A percentile compares a stretch with the other conserved stretches of the same genome.
Conservation (phyloP, 257 asterid genomes). For the Nicotiana benthamiana region DNA sequence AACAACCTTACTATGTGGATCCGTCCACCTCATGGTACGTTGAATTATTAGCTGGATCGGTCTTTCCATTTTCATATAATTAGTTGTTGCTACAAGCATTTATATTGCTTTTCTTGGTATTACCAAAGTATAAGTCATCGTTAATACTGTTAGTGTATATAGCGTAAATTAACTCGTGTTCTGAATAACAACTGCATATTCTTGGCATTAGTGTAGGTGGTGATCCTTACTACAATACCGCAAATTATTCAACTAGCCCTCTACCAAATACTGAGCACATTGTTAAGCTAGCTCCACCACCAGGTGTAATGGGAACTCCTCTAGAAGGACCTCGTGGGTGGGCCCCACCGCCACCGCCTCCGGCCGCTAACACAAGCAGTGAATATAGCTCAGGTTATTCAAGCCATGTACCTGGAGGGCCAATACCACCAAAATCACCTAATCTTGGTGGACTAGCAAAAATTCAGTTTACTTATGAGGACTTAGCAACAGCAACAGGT, state of each 20-base stretch:
- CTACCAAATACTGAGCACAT: slow-evolving; percentile 13
- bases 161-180: background rate
- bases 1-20: slow-evolving; percentile 25
- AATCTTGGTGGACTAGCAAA: slow-evolving; percentile 5
- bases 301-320: slow-evolving; percentile 39
- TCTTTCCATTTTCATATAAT: background rate
- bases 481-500: background rate
- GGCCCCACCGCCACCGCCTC: slow-evolving; percentile 2
- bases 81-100: too few species aligned
- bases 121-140: too few species aligned
- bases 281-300: slow-evolving; percentile 30
- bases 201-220: slow-evolving; percentile 16
- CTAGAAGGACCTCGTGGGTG: background rate
- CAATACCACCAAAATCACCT: background rate
- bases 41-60: background rate
- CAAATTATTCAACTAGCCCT: slow-evolving; percentile 14
- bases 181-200: background rate
- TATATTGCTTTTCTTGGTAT: too few species aligned
- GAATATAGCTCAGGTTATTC: slow-evolving; percentile 8
- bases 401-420: background rate
- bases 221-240: slow-evolving; percentile 25
- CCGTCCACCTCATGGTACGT: slow-evolving; percentile 27
- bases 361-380: background rate
- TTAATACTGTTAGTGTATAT: too few species aligned
- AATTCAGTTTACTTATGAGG: slow-evolving; percentile 7